Evolutionary conservation across 495 filamentous ascomycete species (phyloP).

Genomic region (Penicillium macrosclerotiorum): DNA sequence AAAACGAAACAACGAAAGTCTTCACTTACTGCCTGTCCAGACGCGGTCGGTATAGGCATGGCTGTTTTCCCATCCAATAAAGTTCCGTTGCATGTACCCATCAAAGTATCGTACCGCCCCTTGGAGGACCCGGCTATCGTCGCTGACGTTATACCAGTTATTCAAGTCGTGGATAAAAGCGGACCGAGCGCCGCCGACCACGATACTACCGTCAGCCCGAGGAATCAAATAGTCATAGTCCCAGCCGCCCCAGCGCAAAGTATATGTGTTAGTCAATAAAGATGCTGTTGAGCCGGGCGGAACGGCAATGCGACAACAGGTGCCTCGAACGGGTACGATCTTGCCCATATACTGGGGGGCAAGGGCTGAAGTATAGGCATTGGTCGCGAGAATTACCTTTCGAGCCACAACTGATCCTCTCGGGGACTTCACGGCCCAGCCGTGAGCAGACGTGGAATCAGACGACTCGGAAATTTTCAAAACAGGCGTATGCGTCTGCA

Average conservation of each 20-base stretch:
- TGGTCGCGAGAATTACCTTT: conserved; percentile 72
- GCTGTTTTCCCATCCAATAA: conserved; percentile 50
- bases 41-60: conserved; percentile 40
- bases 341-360: conserved; percentile 65
- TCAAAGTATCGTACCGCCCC: conserved; percentile 43
- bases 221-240: conserved; percentile 50
- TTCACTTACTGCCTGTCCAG: conserved; percentile 53
- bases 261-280: conserved; percentile 23
- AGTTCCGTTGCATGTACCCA: conserved; percentile 46
- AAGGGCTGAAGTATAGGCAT: conserved; percentile 75
- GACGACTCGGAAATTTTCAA: conserved; percentile 35
- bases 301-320: conserved; percentile 32
- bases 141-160: conserved; percentile 49
- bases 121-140: conserved; percentile 47
- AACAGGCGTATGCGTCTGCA: conserved; percentile 76
- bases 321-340: conserved; percentile 72
- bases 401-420: conserved; percentile 59
- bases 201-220: conserved; percentile 49
- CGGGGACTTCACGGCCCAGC: conserved; percentile 52
- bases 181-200: conserved; percentile 50
- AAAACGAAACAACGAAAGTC: too few relatives aligned
- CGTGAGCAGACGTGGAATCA: conserved; percentile 1
- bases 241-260: conserved; percentile 24
- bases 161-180: conserved; percentile 29
- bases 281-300: conserved; percentile 17